Base-by-base conservation (phyloP, 768 basidiomycete genomes). In the Lentinula boryana region DNA sequence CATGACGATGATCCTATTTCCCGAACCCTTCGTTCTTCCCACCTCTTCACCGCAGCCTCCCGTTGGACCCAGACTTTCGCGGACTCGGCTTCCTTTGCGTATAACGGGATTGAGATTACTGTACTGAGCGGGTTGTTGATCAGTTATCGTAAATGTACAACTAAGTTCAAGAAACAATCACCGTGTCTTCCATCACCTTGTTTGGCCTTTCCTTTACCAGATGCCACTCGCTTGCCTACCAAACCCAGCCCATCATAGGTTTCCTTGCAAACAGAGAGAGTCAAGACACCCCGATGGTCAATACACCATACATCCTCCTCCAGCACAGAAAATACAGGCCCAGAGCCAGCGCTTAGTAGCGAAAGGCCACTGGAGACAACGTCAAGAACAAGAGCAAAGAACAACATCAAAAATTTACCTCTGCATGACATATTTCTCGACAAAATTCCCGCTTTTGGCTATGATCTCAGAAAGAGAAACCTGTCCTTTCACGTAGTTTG, bases 271-370 rank as follows among this genome's bases (percentile, higher is more conserved):
- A 85, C 75, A 27, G 75, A 81, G 18, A 89, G 68, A 0, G 84
- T 84, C 61, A 91, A 70, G 48, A 84, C 64, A 3, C 85, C 84
- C 16, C 85, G 80, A 2, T 78, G 75, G 65, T 90, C 88, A 59
- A 89, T 75, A 66, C 86, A 88, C 89, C 90, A 91, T 2, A 77
- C 78, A 62, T 89, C 87, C 33, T 84, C 81, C 5, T 67, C 67
- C 35, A 69, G 62, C 36, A 68, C 7, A 21, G 48, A 58, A 7
- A 50, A 50, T 31, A 3, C 31, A 12, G 50, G 66, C 27, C 70
- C 64, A 3, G 67, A 61, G 61, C 69, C 50, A 8, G 69, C 67
- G 32, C 75, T 76, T 16, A 82, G 60, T 41, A 77, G 72, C 33
- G 76, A 70, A 44, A 82, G 64, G 4, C 67, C 64, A 32, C 81